Conservation (phyloP, 345 rosid genomes). For the Cochlearia excelsa region DNA sequence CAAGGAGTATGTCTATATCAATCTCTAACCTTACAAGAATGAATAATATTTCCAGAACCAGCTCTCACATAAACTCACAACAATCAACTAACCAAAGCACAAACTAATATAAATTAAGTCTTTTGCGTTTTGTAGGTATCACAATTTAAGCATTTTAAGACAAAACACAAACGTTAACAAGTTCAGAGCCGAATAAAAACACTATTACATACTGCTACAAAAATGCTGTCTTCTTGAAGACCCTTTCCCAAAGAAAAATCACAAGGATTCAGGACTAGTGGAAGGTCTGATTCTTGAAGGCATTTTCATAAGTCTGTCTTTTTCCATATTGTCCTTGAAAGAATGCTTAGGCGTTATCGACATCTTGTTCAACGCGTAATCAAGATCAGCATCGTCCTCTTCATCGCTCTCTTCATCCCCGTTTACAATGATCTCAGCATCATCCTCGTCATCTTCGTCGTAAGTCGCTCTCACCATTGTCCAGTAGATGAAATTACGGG, state of each 20-base stretch:
- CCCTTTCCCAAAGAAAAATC: background rate
- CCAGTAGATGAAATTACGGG: constrained; percentile 64
- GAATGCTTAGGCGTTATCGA: constrained; percentile 68
- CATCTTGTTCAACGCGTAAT: constrained; percentile 63
- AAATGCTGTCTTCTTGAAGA: constrained; percentile 2
- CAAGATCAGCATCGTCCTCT: constrained; percentile 40
- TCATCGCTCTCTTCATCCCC: constrained; percentile 46
- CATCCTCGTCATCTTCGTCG: constrained; percentile 45
- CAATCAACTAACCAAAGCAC: too few species aligned
- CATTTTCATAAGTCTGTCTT: constrained; percentile 49
- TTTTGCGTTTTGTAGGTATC: too few species aligned
- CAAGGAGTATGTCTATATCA: too few species aligned
- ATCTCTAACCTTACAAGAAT: too few species aligned
- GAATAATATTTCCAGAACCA: too few species aligned
- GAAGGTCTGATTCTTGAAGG: constrained; percentile 76
- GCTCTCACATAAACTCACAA: too few species aligned
- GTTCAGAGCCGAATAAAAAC: background rate
- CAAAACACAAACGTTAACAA: background rate
- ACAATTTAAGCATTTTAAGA: background rate
- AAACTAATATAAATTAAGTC: too few species aligned
- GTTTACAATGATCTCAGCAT: constrained; percentile 36
- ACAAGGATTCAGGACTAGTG: constrained; percentile 47
- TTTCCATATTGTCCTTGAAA: constrained; percentile 36
- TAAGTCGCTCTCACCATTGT: constrained; percentile 54
- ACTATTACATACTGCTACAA: constrained; percentile 8